Evolutionary conservation across 73 alveolate species (phyloP), one percentile per base, ranked within the genome.

Genomic region (Paramecium primaurelia): DNA sequence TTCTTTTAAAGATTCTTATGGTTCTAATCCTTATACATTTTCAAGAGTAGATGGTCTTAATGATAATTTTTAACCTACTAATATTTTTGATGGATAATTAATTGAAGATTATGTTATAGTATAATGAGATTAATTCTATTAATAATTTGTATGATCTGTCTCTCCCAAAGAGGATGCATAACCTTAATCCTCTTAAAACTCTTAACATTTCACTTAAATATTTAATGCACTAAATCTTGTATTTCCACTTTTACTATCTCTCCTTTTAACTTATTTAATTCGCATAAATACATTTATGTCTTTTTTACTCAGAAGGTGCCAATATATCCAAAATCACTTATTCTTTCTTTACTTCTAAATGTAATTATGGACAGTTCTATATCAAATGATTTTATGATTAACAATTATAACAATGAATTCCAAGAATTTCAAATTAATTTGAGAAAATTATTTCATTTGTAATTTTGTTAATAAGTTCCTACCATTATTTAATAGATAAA

Each of bases 91-190:
- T 12, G 84, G 84, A 18, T 64, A 64, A 34, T 64, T 28, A 8
- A 64, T 54, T 7, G 84, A 64, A 4, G 42, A 64, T 28, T 64
- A 34, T 32, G 84, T 64, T 12, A 32, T 32, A 1, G 84, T 64
- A 8, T 64, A 64, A 64, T 32, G 47, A 64, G 51, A 32, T 64
- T 64, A 28, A 64, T 64, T 64, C 84, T 64, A 64, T 28, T 64
- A n/a, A 64, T 64, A 64, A 64, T 64, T 64, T 28, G 84, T 64
- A 32, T 64, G 84, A 64, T 64, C 84, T 8, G 84, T 64, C 12
- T 64, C 84, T 12, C 84, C 84, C 42, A 64, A 34, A 32, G 84
- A 64, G 0, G 84, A 64, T 11, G 47, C 84, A 32, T 32, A 64
- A 6, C 84, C 84, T 26, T 64, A 64, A 64, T 64, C 84, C 6